A percentile compares a stretch with the other conserved stretches of the same genome.
Conservation (phyloP, 2,329 filamentous ascomycete species). For the Trichoderma atroviride region DNA sequence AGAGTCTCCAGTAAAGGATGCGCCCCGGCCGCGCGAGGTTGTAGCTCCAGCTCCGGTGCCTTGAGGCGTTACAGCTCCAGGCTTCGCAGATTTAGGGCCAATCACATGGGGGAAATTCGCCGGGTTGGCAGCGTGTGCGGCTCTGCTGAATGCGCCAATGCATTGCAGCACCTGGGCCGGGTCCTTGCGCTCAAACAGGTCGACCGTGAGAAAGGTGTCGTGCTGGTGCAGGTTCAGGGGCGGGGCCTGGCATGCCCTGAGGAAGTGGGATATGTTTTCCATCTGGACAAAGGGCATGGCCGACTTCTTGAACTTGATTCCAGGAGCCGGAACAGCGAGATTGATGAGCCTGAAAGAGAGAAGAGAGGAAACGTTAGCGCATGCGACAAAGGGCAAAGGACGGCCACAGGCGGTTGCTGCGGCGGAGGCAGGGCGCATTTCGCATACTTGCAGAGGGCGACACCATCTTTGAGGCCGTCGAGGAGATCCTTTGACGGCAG, state of each 20-base stretch:
- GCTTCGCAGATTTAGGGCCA: slow-evolving; percentile 65
- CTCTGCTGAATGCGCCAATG: slow-evolving; percentile 85
- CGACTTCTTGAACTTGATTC: slow-evolving; percentile 87
- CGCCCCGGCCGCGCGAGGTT: slow-evolving; percentile 48
- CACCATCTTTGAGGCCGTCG: slow-evolving; percentile 85
- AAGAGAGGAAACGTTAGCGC: slow-evolving; percentile 4
- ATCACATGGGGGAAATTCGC: slow-evolving; percentile 73
- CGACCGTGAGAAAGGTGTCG: slow-evolving; percentile 95
- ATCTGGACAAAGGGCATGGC: slow-evolving; percentile 98
- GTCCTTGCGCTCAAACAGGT: slow-evolving; percentile 93
- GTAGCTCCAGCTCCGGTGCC: slow-evolving; percentile 61
- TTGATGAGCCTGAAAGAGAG: slow-evolving; percentile 71
- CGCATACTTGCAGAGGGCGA: slow-evolving; percentile 84
- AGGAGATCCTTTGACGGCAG: slow-evolving; percentile 77
- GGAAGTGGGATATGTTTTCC: slow-evolving; percentile 98
- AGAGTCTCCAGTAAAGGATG: slow-evolving; percentile 61
- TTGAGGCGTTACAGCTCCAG: slow-evolving; percentile 65
- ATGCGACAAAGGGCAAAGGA: background rate
- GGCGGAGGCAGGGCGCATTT: background rate
- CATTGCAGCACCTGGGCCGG: slow-evolving; percentile 95
- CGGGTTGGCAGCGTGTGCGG: slow-evolving; percentile 75
- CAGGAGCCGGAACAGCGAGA: slow-evolving; percentile 72
- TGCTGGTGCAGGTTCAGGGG: slow-evolving; percentile 89
- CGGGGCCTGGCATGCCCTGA: slow-evolving; percentile 80
- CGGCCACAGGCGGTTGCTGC: background rate